Base-by-base conservation (phyloP, 2,329 filamentous ascomycete genomes). In the Thyridium curvatum region DNA sequence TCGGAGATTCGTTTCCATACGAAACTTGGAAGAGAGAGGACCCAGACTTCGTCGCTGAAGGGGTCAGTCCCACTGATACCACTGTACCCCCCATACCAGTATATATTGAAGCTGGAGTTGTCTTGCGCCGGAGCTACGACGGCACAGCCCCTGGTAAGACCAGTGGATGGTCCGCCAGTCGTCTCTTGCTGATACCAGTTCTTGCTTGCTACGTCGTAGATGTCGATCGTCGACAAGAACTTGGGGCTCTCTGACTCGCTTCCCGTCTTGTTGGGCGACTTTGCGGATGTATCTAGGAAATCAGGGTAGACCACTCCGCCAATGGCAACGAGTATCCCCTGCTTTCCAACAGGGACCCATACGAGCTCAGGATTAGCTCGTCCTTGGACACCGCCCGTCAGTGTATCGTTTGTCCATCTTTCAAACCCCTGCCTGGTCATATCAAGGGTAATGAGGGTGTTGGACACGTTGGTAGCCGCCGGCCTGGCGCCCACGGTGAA, bases 41-140 rank as follows among this genome's bases (percentile, higher is more conserved):
- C 82, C 85, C 85, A 93, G 56, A 91, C 83, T 34, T 86, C 84
- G 43, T 88, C 79, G 39, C 58, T 69, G 46, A 68, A 75, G 13
- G 56, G 43, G 0, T 60, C 42, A 0, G 33, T 37, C 0, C 42
- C 18, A 40, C 71, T 41, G 6, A 79, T 47, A 0, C 75, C 78
- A 41, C 78, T 62, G 52, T 84, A 90, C 0, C 87, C 87, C 13
- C 85, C 87, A 50, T 88, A 93, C 63, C 86, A 87, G 65, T 91
- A 90, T 36, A 94, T 81, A 54, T 90, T 89, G 59, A 83, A 86
- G 42, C 82, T 88, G 10, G 83, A 85, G 28, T 69, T 71, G 53
- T 89, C 85, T 33, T 77, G 68, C 12, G 86, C 81, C 0, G 78
- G 68, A n/a, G 78, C 84, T 2, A 87, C 77, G 0, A 88, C 82